A percentile compares a stretch with the other conserved stretches of the same genome.
Evolutionary conservation across 495 filamentous ascomycete genomes (phyloP).

Genomic region (Penicillium macrosclerotiorum): DNA sequence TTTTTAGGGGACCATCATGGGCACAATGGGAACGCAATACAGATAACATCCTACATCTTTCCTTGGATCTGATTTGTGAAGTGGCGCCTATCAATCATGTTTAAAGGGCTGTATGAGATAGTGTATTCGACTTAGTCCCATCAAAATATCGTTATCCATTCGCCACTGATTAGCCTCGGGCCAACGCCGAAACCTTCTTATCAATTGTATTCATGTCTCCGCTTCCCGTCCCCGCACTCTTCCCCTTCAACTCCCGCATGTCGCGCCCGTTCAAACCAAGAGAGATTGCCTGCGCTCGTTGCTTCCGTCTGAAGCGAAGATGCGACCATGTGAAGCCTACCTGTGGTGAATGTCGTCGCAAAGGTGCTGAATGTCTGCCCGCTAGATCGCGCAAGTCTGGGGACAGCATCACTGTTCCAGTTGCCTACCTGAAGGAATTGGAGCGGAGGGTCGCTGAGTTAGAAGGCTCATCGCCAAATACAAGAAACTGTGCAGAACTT

Average conservation of each 20-base stretch:
- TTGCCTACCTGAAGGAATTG: constrained; percentile 31
- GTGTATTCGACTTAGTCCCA: no score
- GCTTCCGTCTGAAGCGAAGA: constrained; percentile 34
- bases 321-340: constrained; percentile 35
- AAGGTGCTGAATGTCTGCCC: constrained; percentile 33
- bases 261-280: constrained; percentile 27
- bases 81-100: no score
- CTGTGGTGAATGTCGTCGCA: constrained; percentile 34
- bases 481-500: constrained; percentile 1
- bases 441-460: constrained; percentile 26
- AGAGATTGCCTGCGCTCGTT: constrained; percentile 34
- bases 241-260: constrained; percentile 16
- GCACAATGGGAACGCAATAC: not conserved
- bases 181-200: constrained; percentile 20
- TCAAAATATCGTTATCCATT: no score
- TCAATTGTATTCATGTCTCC: constrained; percentile 18
- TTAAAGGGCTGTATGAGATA: not conserved
- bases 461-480: constrained; percentile 2
- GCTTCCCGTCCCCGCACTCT: constrained; percentile 16
- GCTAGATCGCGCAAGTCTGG: constrained; percentile 26
- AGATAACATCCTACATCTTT: no score
- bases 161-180: constrained; percentile 13
- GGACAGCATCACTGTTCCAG: constrained; percentile 31
- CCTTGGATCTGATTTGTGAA: no score
- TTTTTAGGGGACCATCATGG: not conserved